Evolutionary conservation across 306 rosid genomes (phyloP), one percentile per base, ranked within the genome.

Genomic region (Castanea mollissima): DNA sequence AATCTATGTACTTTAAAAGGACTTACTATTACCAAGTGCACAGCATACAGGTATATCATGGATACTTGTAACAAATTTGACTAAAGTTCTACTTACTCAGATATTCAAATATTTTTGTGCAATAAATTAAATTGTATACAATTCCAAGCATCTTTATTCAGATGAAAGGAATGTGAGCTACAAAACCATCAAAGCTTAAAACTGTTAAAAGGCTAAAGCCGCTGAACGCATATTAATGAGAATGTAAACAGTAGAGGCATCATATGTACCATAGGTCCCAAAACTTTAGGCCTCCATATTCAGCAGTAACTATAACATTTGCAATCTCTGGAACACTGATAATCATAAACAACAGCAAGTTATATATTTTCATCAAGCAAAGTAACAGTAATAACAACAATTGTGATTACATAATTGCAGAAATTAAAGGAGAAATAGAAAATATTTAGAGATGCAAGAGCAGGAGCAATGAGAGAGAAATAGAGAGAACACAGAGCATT

Each of bases 211-310:
- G 31, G 31, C 31, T 16, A 14, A 51, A 35, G 6, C 71, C 76
- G 25, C 55, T 71, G 64, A 82, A 52, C 27, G 79, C 68, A 68
- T 74, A 74, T 4, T 12, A 2, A 76, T 25, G 65, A 31, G 69
- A 65, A 76, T 3, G 55, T 13, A 74, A 56, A 38, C 41, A 77
- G 29, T 25, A 32, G 25, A 57, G 29, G 52, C 54, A 80, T 52
- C 29, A 34, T 16, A 79, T 86, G 83, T 60, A 92, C 99, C 96
- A 91, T 27, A 95, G 80, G 85, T 92, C 99, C 99, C 99, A 95
- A 83, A 95, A 92, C 87, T 92, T 92, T 23, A 95, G 84, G 79
- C 97, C 92, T 73, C 90, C 97, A 79, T 95, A 97, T 57, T 97
- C 92, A 79, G 97, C 98, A 38, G 95, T 92, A 12, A 85, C 85